Conservation (phyloP, 2,329 filamentous ascomycete genomes). For the Penicillium sp. region DNA sequence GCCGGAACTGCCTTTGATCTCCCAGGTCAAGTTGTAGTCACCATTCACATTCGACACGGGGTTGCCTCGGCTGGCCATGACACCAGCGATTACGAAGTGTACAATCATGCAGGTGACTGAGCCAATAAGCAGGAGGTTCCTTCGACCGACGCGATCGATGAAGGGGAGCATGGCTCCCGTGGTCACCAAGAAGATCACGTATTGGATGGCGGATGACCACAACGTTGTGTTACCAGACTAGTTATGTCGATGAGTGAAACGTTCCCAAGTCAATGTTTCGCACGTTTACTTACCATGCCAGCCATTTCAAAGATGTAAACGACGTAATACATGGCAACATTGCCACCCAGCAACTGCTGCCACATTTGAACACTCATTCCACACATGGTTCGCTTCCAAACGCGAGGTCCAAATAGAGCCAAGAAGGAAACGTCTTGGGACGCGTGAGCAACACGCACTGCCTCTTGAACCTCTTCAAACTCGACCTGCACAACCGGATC, state of each 20-base stretch:
- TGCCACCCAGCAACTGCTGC: conserved; percentile 61
- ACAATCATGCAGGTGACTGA: conserved; percentile 49
- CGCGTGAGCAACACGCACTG: conserved; percentile 34
- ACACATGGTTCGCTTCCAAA: conserved; percentile 56
- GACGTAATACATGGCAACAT: conserved; percentile 62
- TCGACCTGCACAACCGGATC: conserved; percentile 61
- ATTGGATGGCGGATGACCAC: conserved; percentile 59
- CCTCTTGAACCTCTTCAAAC: conserved; percentile 40
- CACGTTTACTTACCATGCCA: conserved; percentile 43
- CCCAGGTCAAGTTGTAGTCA: conserved; percentile 50
- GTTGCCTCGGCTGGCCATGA: conserved; percentile 54
- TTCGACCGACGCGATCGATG: conserved; percentile 54
- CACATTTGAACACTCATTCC: conserved; percentile 58
- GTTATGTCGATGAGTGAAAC: conserved; percentile 3
- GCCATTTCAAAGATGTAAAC: conserved; percentile 65
- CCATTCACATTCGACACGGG: conserved; percentile 48
- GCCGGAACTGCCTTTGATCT: conserved; percentile 52
- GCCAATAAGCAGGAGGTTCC: conserved; percentile 51
- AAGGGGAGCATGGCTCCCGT: conserved; percentile 53
- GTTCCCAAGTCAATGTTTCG: no score
- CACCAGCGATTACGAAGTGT: conserved; percentile 58
- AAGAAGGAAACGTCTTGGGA: conserved; percentile 36
- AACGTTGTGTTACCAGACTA: conserved; percentile 45
- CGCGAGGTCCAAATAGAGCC: conserved; percentile 49
- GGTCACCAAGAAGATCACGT: conserved; percentile 58